A percentile compares a stretch with the other conserved stretches of the same genome.
These are phyloP conservation scores for Micractinium sp. DNA, from an alignment of 139 green algal genomes.

Conservation along the genomic window DNA sequence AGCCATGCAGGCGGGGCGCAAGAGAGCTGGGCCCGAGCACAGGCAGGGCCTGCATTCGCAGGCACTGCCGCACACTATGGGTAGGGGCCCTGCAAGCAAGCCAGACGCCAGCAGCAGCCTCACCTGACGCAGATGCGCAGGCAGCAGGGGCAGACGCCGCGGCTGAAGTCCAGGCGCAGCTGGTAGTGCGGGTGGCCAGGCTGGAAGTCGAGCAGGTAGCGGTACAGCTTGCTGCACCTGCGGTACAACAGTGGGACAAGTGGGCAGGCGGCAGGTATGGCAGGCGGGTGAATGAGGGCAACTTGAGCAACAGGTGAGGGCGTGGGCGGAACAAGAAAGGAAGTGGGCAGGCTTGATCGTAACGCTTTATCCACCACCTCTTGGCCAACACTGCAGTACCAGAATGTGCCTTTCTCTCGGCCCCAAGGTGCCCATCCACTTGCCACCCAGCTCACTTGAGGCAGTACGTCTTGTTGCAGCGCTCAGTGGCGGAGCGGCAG, in stretches of 20 bases:
- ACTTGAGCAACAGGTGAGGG: not conserved
- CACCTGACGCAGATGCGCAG: conserved; percentile 31
- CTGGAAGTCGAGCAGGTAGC: not conserved
- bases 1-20: not conserved
- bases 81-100: not conserved
- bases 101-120: not conserved
- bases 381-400: too few species aligned
- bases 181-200: not conserved
- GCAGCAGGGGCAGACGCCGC: conserved; percentile 44
- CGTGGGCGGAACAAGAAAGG: too few species aligned
- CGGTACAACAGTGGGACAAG: not conserved
- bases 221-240: conserved; percentile 32
- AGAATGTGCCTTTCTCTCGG: too few species aligned
- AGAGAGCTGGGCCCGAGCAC: not conserved
- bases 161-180: not conserved
- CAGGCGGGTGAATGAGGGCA: not conserved
- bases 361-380: too few species aligned
- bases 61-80: not conserved
- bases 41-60: not conserved
- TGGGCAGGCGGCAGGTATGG: not conserved
- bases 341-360: too few species aligned
- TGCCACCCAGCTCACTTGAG: not conserved
- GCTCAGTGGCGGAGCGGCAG: not conserved
- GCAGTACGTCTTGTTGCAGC: conserved; percentile 11
- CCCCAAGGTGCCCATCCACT: not conserved